Evolutionary conservation across 768 basidiomycete species (phyloP).

Genomic region (Collybiopsis luxurians): DNA sequence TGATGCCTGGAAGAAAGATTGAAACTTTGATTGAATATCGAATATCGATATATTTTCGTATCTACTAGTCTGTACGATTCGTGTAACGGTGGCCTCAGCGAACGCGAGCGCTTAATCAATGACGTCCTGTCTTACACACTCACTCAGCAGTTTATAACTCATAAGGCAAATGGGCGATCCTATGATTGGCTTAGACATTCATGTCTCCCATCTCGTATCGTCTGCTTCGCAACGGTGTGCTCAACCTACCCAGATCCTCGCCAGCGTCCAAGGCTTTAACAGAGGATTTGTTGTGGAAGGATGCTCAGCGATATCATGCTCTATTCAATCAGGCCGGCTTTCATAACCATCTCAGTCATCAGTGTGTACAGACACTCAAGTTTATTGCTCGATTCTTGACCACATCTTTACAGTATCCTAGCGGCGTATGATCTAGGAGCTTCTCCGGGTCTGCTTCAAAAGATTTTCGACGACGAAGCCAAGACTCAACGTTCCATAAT

Average conservation of each 20-base stretch:
- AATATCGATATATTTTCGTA: no score
- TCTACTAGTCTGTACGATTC: no score
- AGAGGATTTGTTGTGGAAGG: constrained; percentile 45
- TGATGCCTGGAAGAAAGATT: constrained; percentile 60
- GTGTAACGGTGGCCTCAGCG: no score
- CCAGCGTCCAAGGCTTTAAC: constrained; percentile 36
- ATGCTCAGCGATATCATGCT: constrained; percentile 50
- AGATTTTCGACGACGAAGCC: constrained; percentile 45
- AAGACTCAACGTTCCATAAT: constrained; percentile 37
- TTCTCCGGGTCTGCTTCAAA: constrained; percentile 39
- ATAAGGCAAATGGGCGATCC: no score
- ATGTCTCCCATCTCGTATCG: neutral
- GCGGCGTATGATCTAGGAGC: constrained; percentile 60
- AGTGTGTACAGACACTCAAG: constrained; percentile 33
- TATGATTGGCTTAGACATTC: neutral
- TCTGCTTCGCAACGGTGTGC: constrained; percentile 28
- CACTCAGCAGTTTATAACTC: neutral
- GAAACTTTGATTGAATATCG: no score
- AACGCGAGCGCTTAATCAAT: no score
- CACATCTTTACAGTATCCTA: constrained; percentile 35
- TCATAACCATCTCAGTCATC: constrained; percentile 61
- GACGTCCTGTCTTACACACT: no score
- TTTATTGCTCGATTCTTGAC: neutral
- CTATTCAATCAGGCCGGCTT: constrained; percentile 41
- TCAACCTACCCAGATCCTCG: constrained; percentile 47